Evolutionary conservation across 257 asterid genomes (phyloP), one percentile per base, ranked within the genome.

Genomic region (Solanum etuberosum): DNA sequence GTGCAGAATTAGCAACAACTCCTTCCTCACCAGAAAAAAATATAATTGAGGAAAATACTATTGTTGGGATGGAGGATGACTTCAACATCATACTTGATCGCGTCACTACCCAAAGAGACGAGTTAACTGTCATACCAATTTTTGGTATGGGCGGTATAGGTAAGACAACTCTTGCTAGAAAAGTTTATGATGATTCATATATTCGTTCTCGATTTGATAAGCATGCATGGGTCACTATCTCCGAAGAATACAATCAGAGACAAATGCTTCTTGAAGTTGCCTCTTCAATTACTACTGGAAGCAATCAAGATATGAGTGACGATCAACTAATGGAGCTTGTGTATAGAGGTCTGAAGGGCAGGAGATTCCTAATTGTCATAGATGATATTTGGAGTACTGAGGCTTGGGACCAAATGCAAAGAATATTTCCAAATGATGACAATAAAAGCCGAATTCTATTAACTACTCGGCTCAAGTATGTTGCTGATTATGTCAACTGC

Each of bases 1-100:
- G 18, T 46, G 54, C 54, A 46, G 0, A 46, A 46, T 46, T 46
- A 46, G 54, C 54, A 46, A 4, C 1, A 13, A 46, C 1, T 46
- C 0, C 18, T 0, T 46, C 2, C 18, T 46, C 6, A 13, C 54
- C 0, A 13, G 54, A 46, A 46, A 46, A 0, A 46, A 13, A 18
- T 46, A 46, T 0, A 46, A 46, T 13, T 4, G 54, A 46, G 54
- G 54, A 46, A 46, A 46, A 46, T 46, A 46, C 54, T 13, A 13
- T 46, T 46, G 54, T 46, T 46, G 54, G 7, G 68, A 59, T 9
- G 68, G 3, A 59, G 68, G 29, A 59, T 59, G 68, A 59, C 68
- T 59, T 21, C 68, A 59, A 59, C 29, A 59, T 1, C 68, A 9
- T 59, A 59, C 29, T 21, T 8, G 29, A 59, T 59, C 14, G 29